Evolutionary conservation across 176 grass and related monocot species (phyloP).

Genomic region (Dactylis glomerata): DNA sequence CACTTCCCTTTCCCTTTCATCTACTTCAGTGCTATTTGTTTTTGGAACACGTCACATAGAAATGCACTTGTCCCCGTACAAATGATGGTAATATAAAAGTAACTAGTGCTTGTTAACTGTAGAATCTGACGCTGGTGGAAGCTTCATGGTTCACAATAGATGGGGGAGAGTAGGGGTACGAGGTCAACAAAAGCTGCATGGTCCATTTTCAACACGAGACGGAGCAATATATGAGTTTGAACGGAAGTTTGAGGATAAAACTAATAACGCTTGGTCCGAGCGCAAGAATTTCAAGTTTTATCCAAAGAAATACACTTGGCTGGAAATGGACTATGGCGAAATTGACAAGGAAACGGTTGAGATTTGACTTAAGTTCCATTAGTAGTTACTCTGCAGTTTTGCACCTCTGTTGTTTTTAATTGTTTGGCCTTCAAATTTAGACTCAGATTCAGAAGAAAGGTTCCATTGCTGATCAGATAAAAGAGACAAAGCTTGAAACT

Average conservation of each 20-base stretch:
- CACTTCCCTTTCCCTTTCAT: background rate
- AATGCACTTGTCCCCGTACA: background rate
- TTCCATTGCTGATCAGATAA: slow-evolving; percentile 48
- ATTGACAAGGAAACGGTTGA: slow-evolving; percentile 64
- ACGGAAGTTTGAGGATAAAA: slow-evolving; percentile 74
- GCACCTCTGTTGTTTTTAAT: slow-evolving; percentile 21
- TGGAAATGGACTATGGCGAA: slow-evolving; percentile 93
- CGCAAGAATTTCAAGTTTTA: slow-evolving; percentile 62
- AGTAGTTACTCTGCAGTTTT: slow-evolving; percentile 18
- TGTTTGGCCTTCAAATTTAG: slow-evolving; percentile 30
- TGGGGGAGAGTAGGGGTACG: slow-evolving; percentile 90
- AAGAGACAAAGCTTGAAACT: slow-evolving; percentile 76
- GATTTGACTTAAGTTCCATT: slow-evolving; percentile 33
- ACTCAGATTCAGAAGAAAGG: slow-evolving; percentile 26
- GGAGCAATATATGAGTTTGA: slow-evolving; percentile 65
- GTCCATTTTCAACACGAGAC: slow-evolving; percentile 56
- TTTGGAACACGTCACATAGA: background rate
- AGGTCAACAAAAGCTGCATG: slow-evolving; percentile 76
- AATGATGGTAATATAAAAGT: slow-evolving; percentile 8
- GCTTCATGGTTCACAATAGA: slow-evolving; percentile 89
- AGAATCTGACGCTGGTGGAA: slow-evolving; percentile 82
- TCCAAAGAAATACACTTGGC: slow-evolving; percentile 67
- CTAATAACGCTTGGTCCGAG: slow-evolving; percentile 64
- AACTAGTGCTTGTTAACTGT: slow-evolving; percentile 27
- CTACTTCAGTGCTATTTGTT: background rate